phyloP scores from a whole-genome alignment of 345 rosid genomes.

The Citrus unshiu region DNA sequence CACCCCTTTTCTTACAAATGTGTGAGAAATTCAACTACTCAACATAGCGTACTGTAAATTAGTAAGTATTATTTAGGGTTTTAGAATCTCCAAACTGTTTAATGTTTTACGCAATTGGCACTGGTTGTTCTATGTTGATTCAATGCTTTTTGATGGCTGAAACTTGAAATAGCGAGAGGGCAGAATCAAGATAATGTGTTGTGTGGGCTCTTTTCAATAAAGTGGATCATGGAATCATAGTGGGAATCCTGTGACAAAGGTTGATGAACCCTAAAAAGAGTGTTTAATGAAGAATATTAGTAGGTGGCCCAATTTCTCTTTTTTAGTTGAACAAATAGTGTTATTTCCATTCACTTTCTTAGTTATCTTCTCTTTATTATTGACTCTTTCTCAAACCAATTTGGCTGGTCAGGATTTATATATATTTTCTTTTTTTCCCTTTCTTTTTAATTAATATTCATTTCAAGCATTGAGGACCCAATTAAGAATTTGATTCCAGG shows the following conservation, averaged over 20 bases:
- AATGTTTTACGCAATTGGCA: not conserved
- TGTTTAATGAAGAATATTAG: conserved; percentile 12
- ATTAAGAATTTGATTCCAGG: no score
- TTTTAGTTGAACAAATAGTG: not conserved
- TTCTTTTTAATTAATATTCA: not conserved
- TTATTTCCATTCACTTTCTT: not conserved
- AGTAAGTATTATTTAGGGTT: not conserved
- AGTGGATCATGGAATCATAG: conserved; percentile 19
- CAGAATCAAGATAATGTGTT: not conserved
- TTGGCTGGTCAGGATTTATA: not conserved
- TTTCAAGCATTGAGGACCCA: no score
- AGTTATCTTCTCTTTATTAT: not conserved
- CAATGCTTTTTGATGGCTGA: not conserved
- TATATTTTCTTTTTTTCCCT: not conserved
- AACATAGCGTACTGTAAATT: not conserved
- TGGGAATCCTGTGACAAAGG: not conserved
- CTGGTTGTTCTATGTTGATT: not conserved
- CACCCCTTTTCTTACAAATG: no score
- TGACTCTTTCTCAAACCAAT: not conserved
- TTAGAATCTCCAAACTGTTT: not conserved
- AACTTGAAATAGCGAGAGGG: not conserved
- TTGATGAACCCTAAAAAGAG: not conserved
- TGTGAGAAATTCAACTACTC: no score
- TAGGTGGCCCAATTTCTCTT: conserved; percentile 16
- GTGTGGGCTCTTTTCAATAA: not conserved